Evolutionary conservation across 1,139 yeast species (phyloP).

Genomic region (Geotrichum macrosporum): DNA sequence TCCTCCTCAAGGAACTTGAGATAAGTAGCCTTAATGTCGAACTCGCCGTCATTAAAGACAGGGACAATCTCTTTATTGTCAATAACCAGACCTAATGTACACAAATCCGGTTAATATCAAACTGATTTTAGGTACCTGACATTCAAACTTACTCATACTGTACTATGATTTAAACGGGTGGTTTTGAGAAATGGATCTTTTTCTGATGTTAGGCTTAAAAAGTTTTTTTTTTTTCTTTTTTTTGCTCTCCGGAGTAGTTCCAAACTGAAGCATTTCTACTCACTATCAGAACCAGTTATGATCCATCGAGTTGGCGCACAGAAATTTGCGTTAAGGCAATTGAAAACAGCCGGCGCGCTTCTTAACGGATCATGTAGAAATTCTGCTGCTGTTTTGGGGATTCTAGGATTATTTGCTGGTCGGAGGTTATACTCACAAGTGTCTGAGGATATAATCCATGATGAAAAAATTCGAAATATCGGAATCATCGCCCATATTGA

Average conservation of each 20-base stretch:
- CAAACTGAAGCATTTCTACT: background rate
- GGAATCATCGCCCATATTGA: slow-evolving; percentile 85
- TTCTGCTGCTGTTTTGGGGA: background rate
- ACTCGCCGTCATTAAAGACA: slow-evolving; percentile 33
- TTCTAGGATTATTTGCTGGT: background rate
- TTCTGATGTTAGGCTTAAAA: background rate
- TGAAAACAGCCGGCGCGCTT: background rate
- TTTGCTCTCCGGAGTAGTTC: background rate
- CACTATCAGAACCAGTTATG: background rate
- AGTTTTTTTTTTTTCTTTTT: background rate
- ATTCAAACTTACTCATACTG: slow-evolving; percentile 11
- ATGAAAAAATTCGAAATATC: slow-evolving; percentile 51
- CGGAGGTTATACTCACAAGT: slow-evolving; percentile 11
- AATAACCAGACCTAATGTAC: background rate
- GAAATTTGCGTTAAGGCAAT: background rate
- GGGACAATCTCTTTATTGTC: slow-evolving; percentile 17
- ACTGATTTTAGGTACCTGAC: background rate
- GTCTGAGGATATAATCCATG: slow-evolving; percentile 4
- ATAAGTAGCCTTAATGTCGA: slow-evolving; percentile 79
- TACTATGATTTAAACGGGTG: background rate
- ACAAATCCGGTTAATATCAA: background rate
- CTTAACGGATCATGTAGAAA: background rate
- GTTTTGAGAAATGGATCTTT: background rate
- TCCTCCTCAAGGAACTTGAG: slow-evolving; percentile 77
- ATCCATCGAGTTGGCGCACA: background rate